phyloP scores from a whole-genome alignment of 768 basidiomycete genomes.

The Amanita rubescens region DNA sequence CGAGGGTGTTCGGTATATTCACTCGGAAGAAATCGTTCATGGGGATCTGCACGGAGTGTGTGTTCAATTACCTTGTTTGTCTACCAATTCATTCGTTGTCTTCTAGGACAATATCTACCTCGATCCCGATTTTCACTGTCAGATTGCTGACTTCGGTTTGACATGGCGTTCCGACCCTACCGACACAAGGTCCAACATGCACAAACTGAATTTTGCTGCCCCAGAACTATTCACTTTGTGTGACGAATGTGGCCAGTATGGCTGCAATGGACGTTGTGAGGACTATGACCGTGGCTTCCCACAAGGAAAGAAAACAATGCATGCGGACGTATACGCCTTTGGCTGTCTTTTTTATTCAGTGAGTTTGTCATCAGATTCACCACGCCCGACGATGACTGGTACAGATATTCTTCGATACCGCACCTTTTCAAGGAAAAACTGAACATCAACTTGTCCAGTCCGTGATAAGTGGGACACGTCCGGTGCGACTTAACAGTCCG shows the following conservation, averaged over 20 bases:
- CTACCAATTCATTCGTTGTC: not conserved
- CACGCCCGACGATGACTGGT: not conserved
- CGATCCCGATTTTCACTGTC: not conserved
- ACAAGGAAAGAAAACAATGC: not conserved
- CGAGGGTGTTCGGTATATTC: not conserved
- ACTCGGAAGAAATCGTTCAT: not conserved
- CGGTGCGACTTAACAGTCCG: not conserved
- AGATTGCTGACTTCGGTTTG: not conserved
- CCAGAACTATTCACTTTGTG: not conserved
- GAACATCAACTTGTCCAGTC: not conserved
- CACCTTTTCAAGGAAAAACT: not conserved
- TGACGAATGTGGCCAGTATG: too few species aligned
- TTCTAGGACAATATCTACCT: not conserved
- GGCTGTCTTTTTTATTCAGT: constrained; percentile 1
- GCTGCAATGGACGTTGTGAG: too few species aligned
- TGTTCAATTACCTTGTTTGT: not conserved
- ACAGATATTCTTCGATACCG: not conserved
- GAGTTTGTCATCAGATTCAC: not conserved
- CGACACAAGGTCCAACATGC: too few species aligned
- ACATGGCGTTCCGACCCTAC: not conserved
- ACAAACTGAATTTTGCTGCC: not conserved
- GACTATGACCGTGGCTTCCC: too few species aligned
- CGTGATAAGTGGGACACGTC: not conserved
- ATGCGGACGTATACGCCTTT: constrained; percentile 3
- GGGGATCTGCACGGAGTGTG: not conserved